Evolutionary conservation across 495 filamentous ascomycete species (phyloP).

Genomic region (Clohesyomyces aquaticus): DNA sequence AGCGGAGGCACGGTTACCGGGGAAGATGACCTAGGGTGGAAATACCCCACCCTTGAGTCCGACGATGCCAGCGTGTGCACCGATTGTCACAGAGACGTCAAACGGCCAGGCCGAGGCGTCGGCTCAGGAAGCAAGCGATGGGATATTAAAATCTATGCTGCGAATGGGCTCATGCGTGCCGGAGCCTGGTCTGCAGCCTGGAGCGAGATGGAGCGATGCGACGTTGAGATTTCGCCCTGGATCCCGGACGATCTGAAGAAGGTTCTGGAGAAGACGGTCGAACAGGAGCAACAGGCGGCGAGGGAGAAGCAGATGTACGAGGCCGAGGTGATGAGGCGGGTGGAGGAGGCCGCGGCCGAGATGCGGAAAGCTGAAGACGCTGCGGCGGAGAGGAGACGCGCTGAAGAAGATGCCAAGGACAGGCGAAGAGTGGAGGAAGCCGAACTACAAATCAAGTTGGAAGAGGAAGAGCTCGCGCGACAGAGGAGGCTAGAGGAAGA

Average conservation of each 20-base stretch:
- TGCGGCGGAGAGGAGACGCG: slow-evolving; percentile 12
- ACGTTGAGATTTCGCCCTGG: slow-evolving; percentile 85
- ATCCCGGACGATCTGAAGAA: slow-evolving; percentile 57
- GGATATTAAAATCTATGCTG: slow-evolving; percentile 86
- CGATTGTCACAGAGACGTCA: slow-evolving; percentile 42
- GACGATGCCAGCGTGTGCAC: slow-evolving; percentile 39
- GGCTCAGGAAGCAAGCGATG: slow-evolving; percentile 60
- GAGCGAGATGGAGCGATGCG: slow-evolving; percentile 96
- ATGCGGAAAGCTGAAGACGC: slow-evolving; percentile 29
- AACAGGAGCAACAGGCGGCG: slow-evolving; percentile 51
- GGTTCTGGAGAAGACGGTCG: slow-evolving; percentile 46
- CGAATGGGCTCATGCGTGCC: slow-evolving; percentile 88
- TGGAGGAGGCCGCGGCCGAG: slow-evolving; percentile 17
- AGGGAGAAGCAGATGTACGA: slow-evolving; percentile 28
- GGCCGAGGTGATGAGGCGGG: slow-evolving; percentile 20
- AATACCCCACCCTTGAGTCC: slow-evolving; percentile 21
- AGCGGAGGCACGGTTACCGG: slow-evolving; percentile 39
- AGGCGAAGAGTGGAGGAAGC: slow-evolving; percentile 16
- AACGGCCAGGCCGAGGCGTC: slow-evolving; percentile 30
- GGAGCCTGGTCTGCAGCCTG: slow-evolving; percentile 93
- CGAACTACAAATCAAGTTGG: slow-evolving; percentile 6
- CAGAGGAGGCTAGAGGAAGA: slow-evolving; percentile 24
- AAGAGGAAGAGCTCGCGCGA: slow-evolving; percentile 14
- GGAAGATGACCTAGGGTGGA: slow-evolving; percentile 41
- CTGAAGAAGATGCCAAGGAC: slow-evolving; percentile 17